These are phyloP conservation scores for Globisporangium takayamanum DNA, from an alignment of 352 stramenopile species.

Conservation along the genomic window DNA sequence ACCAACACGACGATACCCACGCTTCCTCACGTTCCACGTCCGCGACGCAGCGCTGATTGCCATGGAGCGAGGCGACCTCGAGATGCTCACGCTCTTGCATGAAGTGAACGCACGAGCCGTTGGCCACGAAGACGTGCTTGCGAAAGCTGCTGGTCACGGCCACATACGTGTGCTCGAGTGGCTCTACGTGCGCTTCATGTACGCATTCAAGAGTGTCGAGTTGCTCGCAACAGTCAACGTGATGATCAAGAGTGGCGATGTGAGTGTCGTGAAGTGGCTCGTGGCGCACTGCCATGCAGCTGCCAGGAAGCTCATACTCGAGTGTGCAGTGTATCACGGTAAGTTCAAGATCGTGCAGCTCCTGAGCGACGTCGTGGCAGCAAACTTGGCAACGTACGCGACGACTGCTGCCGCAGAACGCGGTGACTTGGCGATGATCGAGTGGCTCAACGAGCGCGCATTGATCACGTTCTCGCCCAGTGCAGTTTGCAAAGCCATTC, in stretches of 20 bases:
- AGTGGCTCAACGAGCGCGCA: neutral
- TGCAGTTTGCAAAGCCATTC: no score
- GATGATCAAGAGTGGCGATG: no score
- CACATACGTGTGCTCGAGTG: neutral
- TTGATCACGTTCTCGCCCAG: no score
- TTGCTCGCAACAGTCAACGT: neutral
- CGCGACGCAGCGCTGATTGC: neutral
- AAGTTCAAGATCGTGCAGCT: neutral
- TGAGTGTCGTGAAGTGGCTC: neutral
- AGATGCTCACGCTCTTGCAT: neutral
- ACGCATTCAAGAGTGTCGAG: neutral
- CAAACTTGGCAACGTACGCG: neutral
- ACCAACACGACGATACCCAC: neutral
- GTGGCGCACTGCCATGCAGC: no score
- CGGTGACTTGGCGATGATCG: neutral
- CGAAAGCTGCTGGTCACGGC: neutral
- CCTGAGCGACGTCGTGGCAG: neutral
- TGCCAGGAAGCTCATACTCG: no score
- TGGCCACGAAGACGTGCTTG: neutral
- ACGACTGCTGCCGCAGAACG: neutral
- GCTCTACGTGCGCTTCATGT: neutral
- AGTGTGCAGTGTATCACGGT: no score
- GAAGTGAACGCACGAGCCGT: neutral
- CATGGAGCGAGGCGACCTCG: neutral
- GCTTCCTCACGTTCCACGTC: neutral